These are phyloP conservation scores for Acmispon strigosus DNA, from an alignment of 306 rosid genomes.

Conservation along the genomic window DNA sequence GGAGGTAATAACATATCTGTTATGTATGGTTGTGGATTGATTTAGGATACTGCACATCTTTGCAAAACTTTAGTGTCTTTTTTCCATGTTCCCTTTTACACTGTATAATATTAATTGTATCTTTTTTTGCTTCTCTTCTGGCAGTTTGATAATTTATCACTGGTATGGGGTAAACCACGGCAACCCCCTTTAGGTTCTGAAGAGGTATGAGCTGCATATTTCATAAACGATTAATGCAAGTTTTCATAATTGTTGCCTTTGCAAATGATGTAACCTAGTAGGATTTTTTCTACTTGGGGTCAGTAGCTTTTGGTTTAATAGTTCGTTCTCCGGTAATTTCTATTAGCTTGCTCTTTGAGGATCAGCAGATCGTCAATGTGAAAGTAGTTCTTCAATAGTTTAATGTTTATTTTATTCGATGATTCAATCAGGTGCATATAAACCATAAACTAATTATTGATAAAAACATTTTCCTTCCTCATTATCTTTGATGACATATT, in stretches of 20 bases:
- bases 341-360: not conserved
- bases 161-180: slow-evolving; percentile 94
- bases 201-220: slow-evolving; percentile 56
- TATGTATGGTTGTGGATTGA: not conserved
- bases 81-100: not conserved
- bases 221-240: not conserved
- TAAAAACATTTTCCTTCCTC: not conserved
- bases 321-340: not conserved
- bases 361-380: not conserved
- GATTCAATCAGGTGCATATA: not conserved
- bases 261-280: slow-evolving; percentile 11
- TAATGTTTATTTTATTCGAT: not conserved
- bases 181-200: slow-evolving; percentile 68
- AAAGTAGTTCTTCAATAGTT: not conserved
- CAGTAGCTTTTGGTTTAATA: not conserved
- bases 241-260: not conserved
- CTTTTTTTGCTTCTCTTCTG: slow-evolving; percentile 15
- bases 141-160: slow-evolving; percentile 68
- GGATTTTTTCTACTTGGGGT: not conserved
- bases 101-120: not conserved
- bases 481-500: not conserved
- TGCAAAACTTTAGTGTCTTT: not conserved
- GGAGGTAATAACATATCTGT: not conserved
- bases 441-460: not conserved
- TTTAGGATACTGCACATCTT: not conserved